phyloP scores from a whole-genome alignment of 495 filamentous ascomycete genomes.

The Amphirosellinia nigrospora region DNA sequence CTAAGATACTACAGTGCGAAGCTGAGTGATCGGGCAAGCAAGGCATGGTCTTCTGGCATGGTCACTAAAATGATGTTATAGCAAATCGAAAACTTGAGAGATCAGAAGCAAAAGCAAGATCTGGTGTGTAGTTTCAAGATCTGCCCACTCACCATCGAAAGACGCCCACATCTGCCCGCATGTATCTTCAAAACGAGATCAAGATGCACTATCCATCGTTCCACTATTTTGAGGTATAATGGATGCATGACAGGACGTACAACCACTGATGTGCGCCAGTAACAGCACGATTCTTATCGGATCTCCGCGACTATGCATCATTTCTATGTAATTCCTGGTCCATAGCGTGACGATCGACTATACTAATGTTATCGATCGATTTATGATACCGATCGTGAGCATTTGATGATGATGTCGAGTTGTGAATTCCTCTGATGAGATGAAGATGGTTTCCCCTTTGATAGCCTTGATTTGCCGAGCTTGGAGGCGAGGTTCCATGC shows the following conservation, averaged over 20 bases:
- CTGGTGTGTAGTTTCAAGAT: background rate
- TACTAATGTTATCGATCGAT: background rate
- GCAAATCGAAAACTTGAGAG: background rate
- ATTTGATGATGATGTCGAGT: background rate
- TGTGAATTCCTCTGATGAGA: background rate
- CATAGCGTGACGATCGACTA: background rate
- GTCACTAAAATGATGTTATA: constrained; percentile 16
- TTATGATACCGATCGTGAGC: background rate
- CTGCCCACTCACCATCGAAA: background rate
- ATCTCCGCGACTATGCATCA: background rate
- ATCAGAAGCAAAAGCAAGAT: background rate
- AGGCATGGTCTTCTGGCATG: background rate
- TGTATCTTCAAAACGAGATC: background rate
- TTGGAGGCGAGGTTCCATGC: background rate
- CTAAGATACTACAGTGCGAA: constrained; percentile 7
- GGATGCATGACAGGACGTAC: background rate
- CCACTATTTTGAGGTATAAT: background rate
- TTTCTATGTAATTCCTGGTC: too few species aligned
- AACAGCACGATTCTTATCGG: background rate
- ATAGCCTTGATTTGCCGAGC: background rate
- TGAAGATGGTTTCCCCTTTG: background rate
- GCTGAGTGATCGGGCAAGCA: background rate
- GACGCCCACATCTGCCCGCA: background rate
- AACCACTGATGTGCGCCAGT: background rate
- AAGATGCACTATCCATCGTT: background rate